A percentile compares a stretch with the other conserved stretches of the same genome.
Evolutionary conservation across 208 protist genomes (phyloP).

Genomic region (Wallacemonas sp.): DNA sequence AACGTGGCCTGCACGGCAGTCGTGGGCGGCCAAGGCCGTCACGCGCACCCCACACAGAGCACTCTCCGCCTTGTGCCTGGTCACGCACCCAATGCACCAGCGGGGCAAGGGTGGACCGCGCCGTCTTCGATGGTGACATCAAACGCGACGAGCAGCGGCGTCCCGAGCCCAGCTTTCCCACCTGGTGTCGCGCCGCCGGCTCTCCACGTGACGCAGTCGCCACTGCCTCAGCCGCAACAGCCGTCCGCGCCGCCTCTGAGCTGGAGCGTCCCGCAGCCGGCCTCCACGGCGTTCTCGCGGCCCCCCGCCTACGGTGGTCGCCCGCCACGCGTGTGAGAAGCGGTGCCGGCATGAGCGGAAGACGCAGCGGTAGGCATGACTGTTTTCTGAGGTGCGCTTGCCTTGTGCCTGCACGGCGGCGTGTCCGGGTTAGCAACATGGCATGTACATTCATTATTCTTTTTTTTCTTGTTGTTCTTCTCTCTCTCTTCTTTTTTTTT

Average conservation of each 20-base stretch:
- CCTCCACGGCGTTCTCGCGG: not conserved
- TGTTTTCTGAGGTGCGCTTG: too few species aligned
- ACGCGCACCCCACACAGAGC: too few species aligned
- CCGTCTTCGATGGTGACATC: conserved; percentile 5
- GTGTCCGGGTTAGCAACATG: too few species aligned
- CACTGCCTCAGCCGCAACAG: not conserved
- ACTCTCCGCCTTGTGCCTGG: too few species aligned
- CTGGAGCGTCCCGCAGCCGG: not conserved
- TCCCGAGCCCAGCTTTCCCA: not conserved
- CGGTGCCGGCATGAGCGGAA: not conserved
- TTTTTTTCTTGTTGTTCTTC: not conserved
- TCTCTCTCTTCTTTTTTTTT: not conserved
- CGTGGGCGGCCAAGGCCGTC: too few species aligned
- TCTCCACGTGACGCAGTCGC: not conserved
- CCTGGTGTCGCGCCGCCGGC: not conserved
- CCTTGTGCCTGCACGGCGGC: too few species aligned
- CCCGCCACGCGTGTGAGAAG: not conserved
- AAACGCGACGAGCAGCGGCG: not conserved
- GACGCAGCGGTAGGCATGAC: too few species aligned
- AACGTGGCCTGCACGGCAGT: too few species aligned
- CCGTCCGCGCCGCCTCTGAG: not conserved
- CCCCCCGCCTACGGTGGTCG: not conserved
- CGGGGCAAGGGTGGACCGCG: not conserved
- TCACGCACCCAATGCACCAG: not conserved
- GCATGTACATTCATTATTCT: too few species aligned